Percentiles rank a stretch among this genome's conserved stretches.
These are phyloP conservation scores for Pyronema omphalodes DNA, from an alignment of 495 filamentous ascomycete species.

Conservation along the genomic window DNA sequence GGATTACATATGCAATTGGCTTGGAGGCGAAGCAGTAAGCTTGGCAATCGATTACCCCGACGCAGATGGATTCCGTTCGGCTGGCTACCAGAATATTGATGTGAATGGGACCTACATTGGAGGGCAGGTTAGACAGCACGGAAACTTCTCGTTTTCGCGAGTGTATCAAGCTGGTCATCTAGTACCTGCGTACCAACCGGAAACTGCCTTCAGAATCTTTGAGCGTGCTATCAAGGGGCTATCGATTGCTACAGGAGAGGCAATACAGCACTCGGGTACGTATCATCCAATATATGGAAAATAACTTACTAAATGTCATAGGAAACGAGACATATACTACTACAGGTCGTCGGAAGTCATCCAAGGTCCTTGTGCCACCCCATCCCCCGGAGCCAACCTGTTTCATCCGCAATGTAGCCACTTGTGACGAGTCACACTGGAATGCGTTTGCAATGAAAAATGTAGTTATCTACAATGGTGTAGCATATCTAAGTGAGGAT, in stretches of 20 bases:
- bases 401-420: conserved; percentile 35
- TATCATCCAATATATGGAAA: neutral
- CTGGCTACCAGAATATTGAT: conserved; percentile 40
- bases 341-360: conserved; percentile 34
- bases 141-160: conserved; percentile 49
- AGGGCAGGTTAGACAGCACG: conserved; percentile 48
- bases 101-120: conserved; percentile 35
- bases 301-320: neutral
- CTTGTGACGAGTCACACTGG: conserved; percentile 34
- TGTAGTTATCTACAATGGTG: conserved; percentile 32
- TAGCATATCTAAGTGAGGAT: conserved; percentile 32
- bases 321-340: conserved; percentile 30
- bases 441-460: conserved; percentile 3
- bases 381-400: conserved; percentile 32
- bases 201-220: conserved; percentile 41
- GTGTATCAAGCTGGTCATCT: conserved; percentile 55
- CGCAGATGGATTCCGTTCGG: conserved; percentile 28
- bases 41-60: conserved; percentile 32
- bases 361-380: conserved; percentile 29
- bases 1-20: conserved; percentile 53
- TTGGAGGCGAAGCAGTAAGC: conserved; percentile 43
- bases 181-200: conserved; percentile 51
- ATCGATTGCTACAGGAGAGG: conserved; percentile 42
- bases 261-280: conserved; percentile 5
- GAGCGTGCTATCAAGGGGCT: conserved; percentile 36